phyloP scores from a whole-genome alignment of 176 grass and related monocot genomes.

The Paspalum vaginatum region DNA sequence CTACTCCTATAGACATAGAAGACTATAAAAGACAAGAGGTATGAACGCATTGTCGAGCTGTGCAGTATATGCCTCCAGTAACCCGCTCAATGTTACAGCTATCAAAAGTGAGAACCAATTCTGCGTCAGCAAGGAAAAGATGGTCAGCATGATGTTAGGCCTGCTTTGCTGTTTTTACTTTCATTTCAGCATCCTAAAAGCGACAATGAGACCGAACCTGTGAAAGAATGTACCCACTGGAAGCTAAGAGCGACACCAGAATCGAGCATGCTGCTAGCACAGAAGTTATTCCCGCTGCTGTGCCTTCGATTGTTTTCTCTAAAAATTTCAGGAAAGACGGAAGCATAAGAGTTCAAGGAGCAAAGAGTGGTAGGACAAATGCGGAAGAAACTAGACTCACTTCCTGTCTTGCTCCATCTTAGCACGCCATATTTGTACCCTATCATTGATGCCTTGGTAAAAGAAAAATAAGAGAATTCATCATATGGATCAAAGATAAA shows the following conservation, averaged over 20 bases:
- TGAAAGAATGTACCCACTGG: slow-evolving; percentile 86
- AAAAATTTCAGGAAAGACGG: background rate
- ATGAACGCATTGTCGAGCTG: slow-evolving; percentile 98
- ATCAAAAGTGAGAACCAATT: slow-evolving; percentile 83
- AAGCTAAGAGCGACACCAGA: slow-evolving; percentile 78
- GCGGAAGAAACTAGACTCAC: slow-evolving; percentile 50
- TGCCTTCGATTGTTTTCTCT: slow-evolving; percentile 99
- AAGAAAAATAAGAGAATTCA: background rate
- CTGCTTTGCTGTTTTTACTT: background rate
- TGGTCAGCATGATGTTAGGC: slow-evolving; percentile 31
- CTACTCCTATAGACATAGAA: slow-evolving; percentile 73
- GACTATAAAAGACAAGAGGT: slow-evolving; percentile 89
- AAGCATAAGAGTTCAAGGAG: slow-evolving; percentile 10
- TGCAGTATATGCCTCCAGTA: slow-evolving; percentile 84
- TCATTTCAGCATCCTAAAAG: background rate
- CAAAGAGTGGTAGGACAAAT: slow-evolving; percentile 4
- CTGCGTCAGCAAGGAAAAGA: slow-evolving; percentile 51
- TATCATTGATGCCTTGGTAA: slow-evolving; percentile 88
- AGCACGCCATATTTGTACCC: slow-evolving; percentile 89
- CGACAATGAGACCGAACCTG: slow-evolving; percentile 56
- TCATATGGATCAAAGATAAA: background rate
- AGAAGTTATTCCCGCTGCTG: slow-evolving; percentile 94
- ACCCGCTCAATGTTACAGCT: slow-evolving; percentile 77
- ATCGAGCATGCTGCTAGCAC: slow-evolving; percentile 78
- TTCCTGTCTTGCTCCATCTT: slow-evolving; percentile 97